phyloP scores from a whole-genome alignment of 257 asterid genomes.

The Schizonepeta tenuifolia region DNA sequence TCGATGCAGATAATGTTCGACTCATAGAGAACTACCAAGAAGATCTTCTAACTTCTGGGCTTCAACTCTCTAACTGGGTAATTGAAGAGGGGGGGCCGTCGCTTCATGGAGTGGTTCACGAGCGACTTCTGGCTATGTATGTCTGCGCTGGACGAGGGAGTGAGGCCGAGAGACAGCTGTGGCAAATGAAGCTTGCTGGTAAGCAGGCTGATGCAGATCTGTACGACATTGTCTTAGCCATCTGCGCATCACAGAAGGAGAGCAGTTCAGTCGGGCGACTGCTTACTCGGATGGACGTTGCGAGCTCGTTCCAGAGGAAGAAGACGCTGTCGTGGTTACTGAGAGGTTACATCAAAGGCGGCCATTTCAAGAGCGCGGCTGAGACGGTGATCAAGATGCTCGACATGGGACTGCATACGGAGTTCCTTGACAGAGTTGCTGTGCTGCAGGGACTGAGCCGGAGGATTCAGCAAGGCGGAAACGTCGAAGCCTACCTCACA shows the following conservation, averaged over 20 bases:
- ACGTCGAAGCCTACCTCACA: conserved; percentile 60
- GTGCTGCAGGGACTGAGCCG: conserved; percentile 81
- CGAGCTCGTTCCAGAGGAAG: conserved; percentile 62
- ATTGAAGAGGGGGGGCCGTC: conserved; percentile 68
- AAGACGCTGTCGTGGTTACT: conserved; percentile 81
- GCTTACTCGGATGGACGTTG: conserved; percentile 62
- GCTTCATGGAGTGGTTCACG: conserved; percentile 66
- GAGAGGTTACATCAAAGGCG: conserved; percentile 94
- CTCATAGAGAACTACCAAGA: conserved; percentile 70
- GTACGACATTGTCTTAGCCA: conserved; percentile 86
- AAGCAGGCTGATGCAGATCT: conserved; percentile 76
- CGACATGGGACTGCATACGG: conserved; percentile 72
- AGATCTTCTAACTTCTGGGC: conserved; percentile 63
- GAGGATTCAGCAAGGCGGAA: conserved; percentile 62
- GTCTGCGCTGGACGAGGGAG: conserved; percentile 82
- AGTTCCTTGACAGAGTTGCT: conserved; percentile 74
- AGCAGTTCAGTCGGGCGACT: conserved; percentile 58
- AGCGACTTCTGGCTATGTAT: conserved; percentile 89
- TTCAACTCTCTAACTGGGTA: conserved; percentile 63
- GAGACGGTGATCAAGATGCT: conserved; percentile 78
- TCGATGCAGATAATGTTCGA: conserved; percentile 48
- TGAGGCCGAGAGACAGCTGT: conserved; percentile 82
- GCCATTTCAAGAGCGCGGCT: conserved; percentile 80
- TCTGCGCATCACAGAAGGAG: conserved; percentile 87
- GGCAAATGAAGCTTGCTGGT: conserved; percentile 85